phyloP scores from a whole-genome alignment of 148 eudicot genomes.

The Diospyros kaki region DNA sequence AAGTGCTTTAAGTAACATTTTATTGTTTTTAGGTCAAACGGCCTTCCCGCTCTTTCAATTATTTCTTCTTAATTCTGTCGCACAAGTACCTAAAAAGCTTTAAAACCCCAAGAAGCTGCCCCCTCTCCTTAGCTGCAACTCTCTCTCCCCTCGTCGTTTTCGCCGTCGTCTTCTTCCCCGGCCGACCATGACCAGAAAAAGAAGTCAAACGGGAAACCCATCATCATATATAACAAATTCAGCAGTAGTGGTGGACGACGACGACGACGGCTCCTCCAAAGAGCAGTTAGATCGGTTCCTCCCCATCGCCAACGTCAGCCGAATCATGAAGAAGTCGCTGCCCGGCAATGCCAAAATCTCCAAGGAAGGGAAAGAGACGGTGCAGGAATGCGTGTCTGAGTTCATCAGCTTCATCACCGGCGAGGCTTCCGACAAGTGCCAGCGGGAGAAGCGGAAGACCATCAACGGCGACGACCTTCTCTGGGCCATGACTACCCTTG shows the following conservation, averaged over 20 bases:
- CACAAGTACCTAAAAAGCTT: neutral
- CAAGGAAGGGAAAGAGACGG: conserved; percentile 44
- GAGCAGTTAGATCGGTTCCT: conserved; percentile 38
- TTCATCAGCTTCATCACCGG: conserved; percentile 50
- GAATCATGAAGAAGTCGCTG: conserved; percentile 37
- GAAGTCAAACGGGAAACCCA: conserved; percentile 29
- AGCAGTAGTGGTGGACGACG: neutral
- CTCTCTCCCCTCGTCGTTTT: neutral
- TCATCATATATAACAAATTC: neutral
- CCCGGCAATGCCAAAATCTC: conserved; percentile 43
- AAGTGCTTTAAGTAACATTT: neutral
- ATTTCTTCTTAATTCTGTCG: neutral
- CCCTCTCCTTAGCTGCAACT: neutral
- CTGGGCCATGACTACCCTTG: conserved; percentile 47
- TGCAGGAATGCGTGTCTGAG: conserved; percentile 46
- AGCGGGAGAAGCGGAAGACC: conserved; percentile 42
- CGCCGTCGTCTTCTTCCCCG: neutral
- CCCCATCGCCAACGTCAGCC: conserved; percentile 44
- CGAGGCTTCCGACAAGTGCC: conserved; percentile 43
- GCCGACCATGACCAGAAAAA: conserved; percentile 28
- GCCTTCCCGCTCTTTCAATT: conserved; percentile 6
- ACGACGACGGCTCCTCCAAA: conserved; percentile 18
- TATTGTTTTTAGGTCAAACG: conserved; percentile 11
- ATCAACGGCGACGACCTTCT: conserved; percentile 37
- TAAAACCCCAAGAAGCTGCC: neutral